Evolutionary conservation across 2,329 filamentous ascomycete genomes (phyloP), one percentile per base, ranked within the genome.

Genomic region (Talaromyces albobiverticillius): DNA sequence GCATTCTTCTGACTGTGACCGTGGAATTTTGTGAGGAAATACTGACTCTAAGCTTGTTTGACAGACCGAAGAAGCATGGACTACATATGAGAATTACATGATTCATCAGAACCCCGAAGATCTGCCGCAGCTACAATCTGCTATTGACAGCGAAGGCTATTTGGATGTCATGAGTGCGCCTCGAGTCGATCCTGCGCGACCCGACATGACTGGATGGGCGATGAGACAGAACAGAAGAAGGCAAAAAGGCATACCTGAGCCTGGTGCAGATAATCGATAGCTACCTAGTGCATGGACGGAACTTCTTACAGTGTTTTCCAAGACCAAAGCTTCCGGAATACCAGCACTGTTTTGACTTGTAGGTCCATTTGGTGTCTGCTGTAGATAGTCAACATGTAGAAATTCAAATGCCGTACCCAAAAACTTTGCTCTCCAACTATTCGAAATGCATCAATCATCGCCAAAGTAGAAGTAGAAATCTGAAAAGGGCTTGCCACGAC

Each of bases 61-160:
- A 54, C 46, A 79, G 75, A 75, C 85, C 53, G 80, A 85, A 59
- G 82, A 84, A 55, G 86, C 90, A 3, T 96, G 89, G 83, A 81
- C 83, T 26, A 80, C 85, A 29, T 96, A 91, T 70, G 81, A 86
- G 55, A 83, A 88, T 61, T 86, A 84, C 59, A 81, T 96, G 59
- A 86, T 89, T 59, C 76, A 73, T 46, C 67, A 76, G 40, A 70
- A 78, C 10, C 61, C 73, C 3, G 70, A 72, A 8, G 67, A 66
- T 1, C 74, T 77, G 2, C 71, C 76, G 3, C 73, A 76, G 50
- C 70, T 88, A 18, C 72, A 77, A 54, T 81, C 82, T 31, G 72
- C 72, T 6, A 79, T 86, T 64, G 76, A 76, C 54, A 79, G 83
- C 58, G 78, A 80, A 51, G 74, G 82, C 48, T 88, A 85, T 67